A percentile compares a stretch with the other conserved stretches of the same genome.
These are phyloP conservation scores for Tylopilus orsonianus DNA, from an alignment of 1,284 basidiomycete species.

Conservation along the genomic window DNA sequence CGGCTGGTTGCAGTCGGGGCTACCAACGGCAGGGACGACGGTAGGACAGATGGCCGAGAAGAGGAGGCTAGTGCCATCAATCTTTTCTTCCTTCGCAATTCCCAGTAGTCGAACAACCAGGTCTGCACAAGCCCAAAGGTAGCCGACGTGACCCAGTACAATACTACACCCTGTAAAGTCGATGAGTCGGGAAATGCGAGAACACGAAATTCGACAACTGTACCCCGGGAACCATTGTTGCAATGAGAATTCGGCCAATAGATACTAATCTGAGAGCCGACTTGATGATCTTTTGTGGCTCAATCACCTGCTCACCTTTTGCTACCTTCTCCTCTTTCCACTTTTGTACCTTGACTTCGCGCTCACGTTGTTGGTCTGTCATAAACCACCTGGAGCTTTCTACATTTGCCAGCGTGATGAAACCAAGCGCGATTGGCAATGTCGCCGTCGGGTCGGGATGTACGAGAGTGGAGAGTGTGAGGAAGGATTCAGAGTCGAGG, in stretches of 20 bases:
- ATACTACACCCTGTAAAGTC: constrained; percentile 58
- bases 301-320: constrained; percentile 43
- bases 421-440: constrained; percentile 69
- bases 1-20: background rate
- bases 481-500: constrained; percentile 72
- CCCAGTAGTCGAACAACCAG: constrained; percentile 69
- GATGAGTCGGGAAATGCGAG: constrained; percentile 8
- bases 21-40: background rate
- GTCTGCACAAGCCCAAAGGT: constrained; percentile 78
- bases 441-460: constrained; percentile 70
- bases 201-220: constrained; percentile 25
- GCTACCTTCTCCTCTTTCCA: constrained; percentile 48
- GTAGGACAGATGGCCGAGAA: background rate
- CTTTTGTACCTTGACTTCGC: constrained; percentile 36
- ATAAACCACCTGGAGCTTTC: constrained; percentile 74
- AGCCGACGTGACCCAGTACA: constrained; percentile 87
- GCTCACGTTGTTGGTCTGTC: constrained; percentile 51
- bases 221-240: constrained; percentile 79
- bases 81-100: constrained; percentile 44
- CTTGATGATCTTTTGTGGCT: constrained; percentile 60
- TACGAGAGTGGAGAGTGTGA: constrained; percentile 68
- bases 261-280: constrained; percentile 60
- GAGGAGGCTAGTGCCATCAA: constrained; percentile 13
- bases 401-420: constrained; percentile 75
- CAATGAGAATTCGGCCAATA: constrained; percentile 72